These are phyloP conservation scores for Sphenostylis stenocarpa DNA, from an alignment of 306 rosid species.

Conservation along the genomic window DNA sequence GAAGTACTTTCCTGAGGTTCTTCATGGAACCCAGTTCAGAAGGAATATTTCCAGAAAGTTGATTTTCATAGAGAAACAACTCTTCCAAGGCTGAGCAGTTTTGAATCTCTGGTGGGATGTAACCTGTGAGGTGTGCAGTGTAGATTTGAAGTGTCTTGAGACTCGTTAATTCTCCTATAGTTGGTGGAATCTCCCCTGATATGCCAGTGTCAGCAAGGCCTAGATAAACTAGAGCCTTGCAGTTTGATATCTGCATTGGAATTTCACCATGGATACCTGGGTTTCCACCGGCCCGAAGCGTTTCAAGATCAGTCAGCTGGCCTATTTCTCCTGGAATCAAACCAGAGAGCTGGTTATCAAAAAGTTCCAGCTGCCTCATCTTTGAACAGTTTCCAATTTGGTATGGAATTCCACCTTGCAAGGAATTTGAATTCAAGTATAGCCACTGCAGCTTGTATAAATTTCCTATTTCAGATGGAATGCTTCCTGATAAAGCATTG, in stretches of 20 bases:
- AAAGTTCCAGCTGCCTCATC: constrained; percentile 59
- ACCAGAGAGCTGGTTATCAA: constrained; percentile 69
- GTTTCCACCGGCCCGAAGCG: constrained; percentile 73
- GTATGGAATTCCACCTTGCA: constrained; percentile 54
- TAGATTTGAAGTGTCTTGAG: constrained; percentile 13
- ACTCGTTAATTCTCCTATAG: not conserved
- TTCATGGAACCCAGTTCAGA: constrained; percentile 51
- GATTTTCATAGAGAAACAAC: constrained; percentile 71
- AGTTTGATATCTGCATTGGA: constrained; percentile 65
- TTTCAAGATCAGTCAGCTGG: constrained; percentile 45
- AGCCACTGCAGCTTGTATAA: constrained; percentile 47
- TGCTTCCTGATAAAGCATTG: constrained; percentile 65
- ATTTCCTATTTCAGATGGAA: constrained; percentile 59
- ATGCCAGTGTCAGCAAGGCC: constrained; percentile 76
- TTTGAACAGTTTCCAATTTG: constrained; percentile 46
- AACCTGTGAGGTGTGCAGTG: not conserved
- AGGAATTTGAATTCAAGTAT: constrained; percentile 59
- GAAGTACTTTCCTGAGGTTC: constrained; percentile 52
- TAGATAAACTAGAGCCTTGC: constrained; percentile 57
- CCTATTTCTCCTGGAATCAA: constrained; percentile 64
- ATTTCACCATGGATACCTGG: constrained; percentile 64
- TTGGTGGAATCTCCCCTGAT: constrained; percentile 18
- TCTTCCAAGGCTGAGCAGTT: constrained; percentile 64
- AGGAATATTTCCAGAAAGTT: constrained; percentile 73
- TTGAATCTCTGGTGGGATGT: not conserved